Evolutionary conservation across 2,329 filamentous ascomycete species (phyloP).

Genomic region (Allantophomopsis lycopodina): DNA sequence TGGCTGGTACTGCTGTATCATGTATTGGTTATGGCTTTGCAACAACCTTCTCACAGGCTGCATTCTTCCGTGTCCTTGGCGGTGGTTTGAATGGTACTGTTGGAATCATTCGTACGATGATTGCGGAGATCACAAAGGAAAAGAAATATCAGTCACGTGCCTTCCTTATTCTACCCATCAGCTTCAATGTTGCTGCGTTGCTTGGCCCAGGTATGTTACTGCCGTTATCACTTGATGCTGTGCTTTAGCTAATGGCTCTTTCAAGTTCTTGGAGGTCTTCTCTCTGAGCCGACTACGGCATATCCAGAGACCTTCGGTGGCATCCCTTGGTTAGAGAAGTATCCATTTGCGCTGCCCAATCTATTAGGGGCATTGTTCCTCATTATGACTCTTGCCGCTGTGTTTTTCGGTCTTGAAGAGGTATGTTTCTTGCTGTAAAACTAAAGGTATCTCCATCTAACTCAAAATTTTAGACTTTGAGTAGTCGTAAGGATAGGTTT

Average conservation of each 20-base stretch:
- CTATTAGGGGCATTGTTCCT: constrained; percentile 19
- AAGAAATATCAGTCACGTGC: constrained; percentile 49
- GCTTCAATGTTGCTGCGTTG: constrained; percentile 41
- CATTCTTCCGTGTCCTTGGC: constrained; percentile 42
- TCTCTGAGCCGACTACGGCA: constrained; percentile 24
- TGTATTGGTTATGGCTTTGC: constrained; percentile 55
- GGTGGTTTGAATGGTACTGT: constrained; percentile 57
- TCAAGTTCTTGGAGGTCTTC: constrained; percentile 19
- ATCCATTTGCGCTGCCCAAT: constrained; percentile 25
- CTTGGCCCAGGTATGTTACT: constrained; percentile 38
- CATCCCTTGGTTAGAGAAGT: constrained; percentile 21
- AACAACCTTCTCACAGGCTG: constrained; percentile 39
- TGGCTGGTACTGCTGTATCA: constrained; percentile 45
- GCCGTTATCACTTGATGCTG: constrained; percentile 8
- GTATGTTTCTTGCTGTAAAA: background rate
- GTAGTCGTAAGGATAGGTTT: constrained; percentile 12
- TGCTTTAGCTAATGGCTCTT: constrained; percentile 13
- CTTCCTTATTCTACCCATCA: constrained; percentile 35
- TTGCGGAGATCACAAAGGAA: constrained; percentile 53
- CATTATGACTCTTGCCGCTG: constrained; percentile 13
- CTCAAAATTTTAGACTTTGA: constrained; percentile 15
- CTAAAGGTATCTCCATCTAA: too few species aligned
- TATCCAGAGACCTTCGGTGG: constrained; percentile 25
- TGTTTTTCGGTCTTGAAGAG: constrained; percentile 19
- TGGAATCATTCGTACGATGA: constrained; percentile 58